These are phyloP conservation scores for Auriculariales sp. DNA, from an alignment of 768 basidiomycete species.

Conservation along the genomic window DNA sequence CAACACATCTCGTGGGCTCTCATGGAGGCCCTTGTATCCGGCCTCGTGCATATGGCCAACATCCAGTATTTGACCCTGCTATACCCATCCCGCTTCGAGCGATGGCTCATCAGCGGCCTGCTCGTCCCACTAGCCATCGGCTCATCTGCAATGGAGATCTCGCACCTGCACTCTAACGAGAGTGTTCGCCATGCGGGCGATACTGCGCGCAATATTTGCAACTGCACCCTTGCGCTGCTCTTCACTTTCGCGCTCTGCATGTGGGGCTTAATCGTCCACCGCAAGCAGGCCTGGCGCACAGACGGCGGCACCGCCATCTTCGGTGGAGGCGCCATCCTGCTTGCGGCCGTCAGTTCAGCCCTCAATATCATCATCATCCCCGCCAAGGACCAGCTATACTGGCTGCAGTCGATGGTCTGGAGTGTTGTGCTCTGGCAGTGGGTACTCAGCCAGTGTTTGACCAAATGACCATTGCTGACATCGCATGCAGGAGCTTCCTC, in stretches of 20 bases:
- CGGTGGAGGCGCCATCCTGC: constrained; percentile 64
- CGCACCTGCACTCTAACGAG: constrained; percentile 39
- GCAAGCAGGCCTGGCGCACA: constrained; percentile 84
- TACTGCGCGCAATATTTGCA: constrained; percentile 85
- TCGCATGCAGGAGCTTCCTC: constrained; percentile 34
- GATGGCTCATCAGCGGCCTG: constrained; percentile 67
- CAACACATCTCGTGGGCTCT: constrained; percentile 70
- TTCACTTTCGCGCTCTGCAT: constrained; percentile 81
- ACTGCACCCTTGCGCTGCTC: constrained; percentile 87
- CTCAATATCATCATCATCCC: constrained; percentile 85
- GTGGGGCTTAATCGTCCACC: constrained; percentile 88
- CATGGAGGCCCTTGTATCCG: constrained; percentile 76
- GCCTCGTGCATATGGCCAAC: constrained; percentile 76
- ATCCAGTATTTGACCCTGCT: constrained; percentile 94
- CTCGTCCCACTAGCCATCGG: constrained; percentile 80
- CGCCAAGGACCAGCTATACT: constrained; percentile 69
- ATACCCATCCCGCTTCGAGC: constrained; percentile 84
- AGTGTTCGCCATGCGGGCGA: constrained; percentile 41
- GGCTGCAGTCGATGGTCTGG: constrained; percentile 85
- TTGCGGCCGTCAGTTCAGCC: constrained; percentile 72
- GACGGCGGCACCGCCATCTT: constrained; percentile 95
- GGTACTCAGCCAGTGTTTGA: constrained; percentile 8
- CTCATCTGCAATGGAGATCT: constrained; percentile 70
- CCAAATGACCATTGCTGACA: neutral
- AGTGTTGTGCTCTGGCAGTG: constrained; percentile 93